Base-by-base conservation (phyloP, 176 grass and related monocot species). In the Alloteropsis semialata region DNA sequence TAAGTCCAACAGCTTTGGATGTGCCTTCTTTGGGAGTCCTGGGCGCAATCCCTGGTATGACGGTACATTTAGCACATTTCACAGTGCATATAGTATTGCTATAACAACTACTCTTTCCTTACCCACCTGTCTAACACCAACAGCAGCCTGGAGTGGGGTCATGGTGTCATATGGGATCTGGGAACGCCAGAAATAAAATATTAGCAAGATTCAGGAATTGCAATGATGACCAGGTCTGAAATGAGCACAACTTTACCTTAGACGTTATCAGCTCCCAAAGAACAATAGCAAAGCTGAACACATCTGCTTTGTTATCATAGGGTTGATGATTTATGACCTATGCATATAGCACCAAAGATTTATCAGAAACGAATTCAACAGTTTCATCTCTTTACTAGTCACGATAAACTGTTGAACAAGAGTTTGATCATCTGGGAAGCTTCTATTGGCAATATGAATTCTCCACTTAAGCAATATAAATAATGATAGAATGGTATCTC, bases 261-360 rank as follows among this genome's bases (percentile, higher is more conserved):
- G 89, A 90, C 36, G 97, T 99, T 82, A 90, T 84, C 34, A 99
- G 91, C 81, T 99, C 97, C 97, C 97, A 99, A 61, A 99, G 93
- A 56, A 99, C 97, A 85, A 99, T 92, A 41, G 93, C 85, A 85
- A 99, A 99, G 87, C 97, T 99, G 65, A 96, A 99, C 33, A 99
- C 87, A 90, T 99, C 97, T 78, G 91, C 97, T 88, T 94, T 99
- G 48, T 87, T 87, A 89, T 99, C 97, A 50, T 99, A 99, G 8
- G 82, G 93, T 69, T 84, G 85, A 77, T 99, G 97, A 89, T 99
- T 98, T 91, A 98, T 95, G 88, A 98, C 96, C 96, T 98, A 93
- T 41, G 45, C 54, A 85, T 10, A 12, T 17, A 78, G 19, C 75
- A 55, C 50, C 36, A 50, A 65, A 81, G n/a, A 48, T 44, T 60